Conservation (phyloP, 1,284 basidiomycete species). For the Malassezia dermatis region DNA sequence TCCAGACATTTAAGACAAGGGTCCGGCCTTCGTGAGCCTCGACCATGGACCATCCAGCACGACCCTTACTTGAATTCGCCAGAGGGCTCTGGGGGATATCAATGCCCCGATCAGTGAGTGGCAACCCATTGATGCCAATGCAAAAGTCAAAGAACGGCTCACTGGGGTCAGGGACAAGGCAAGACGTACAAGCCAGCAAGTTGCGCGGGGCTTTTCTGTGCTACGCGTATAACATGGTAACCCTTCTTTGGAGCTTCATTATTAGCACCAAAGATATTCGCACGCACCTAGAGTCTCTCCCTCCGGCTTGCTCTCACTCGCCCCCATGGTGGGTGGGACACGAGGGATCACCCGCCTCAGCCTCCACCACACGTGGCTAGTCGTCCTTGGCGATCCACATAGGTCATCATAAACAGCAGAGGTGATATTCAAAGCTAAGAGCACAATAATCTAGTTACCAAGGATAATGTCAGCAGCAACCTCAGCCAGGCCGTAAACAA, state of each 20-base stretch:
- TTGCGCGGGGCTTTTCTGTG: conserved; percentile 51
- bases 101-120: conserved; percentile 29
- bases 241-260: conserved; percentile 30
- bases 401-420: background rate
- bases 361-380: background rate
- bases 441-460: background rate
- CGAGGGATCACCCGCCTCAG: background rate
- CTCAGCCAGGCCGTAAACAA: conserved; percentile 49
- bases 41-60: conserved; percentile 50
- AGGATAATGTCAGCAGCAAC: conserved; percentile 35
- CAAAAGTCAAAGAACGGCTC: conserved; percentile 97
- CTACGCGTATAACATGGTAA: conserved; percentile 47
- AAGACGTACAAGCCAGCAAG: conserved; percentile 58
- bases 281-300: background rate
- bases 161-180: conserved; percentile 9
- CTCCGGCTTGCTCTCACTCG: conserved; percentile 12
- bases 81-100: background rate
- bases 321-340: conserved; percentile 11
- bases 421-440: background rate
- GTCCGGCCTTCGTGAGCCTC: conserved; percentile 73
- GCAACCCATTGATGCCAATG: conserved; percentile 63
- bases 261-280: background rate
- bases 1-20: conserved; percentile 77
- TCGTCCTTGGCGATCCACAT: too few species aligned
- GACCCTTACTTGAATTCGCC: conserved; percentile 17